Evolutionary conservation across 345 rosid species (phyloP), one percentile per base, ranked within the genome.

Genomic region (Microcos paniculata): DNA sequence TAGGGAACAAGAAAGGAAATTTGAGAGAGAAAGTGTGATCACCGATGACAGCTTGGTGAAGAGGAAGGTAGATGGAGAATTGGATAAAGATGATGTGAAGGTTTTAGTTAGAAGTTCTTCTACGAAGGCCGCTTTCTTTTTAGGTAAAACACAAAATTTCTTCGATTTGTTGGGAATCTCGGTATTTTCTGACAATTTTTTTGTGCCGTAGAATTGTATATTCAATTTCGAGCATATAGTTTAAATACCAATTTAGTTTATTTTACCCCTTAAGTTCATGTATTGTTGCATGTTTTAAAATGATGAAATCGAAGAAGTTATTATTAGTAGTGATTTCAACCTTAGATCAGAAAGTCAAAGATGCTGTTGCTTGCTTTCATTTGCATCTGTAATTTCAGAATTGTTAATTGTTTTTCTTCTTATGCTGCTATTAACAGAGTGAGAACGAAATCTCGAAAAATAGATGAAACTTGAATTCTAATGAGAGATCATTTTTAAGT

Each of bases 41-140:
- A 21, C 23, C 26, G 83, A 46, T 73, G 77, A 80, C 57, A 72
- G 38, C 77, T 80, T 80, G 78, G 72, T 49, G 71, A 71, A 65
- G 76, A 62, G 51, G 55, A 83, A 48, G 58, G 83, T 70, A 63
- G 80, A 53, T 72, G 81, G 70, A 68, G 83, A 70, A 48, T 33
- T 76, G 31, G 75, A 76, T 72, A 77, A 62, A 42, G 80, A 77
- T 66, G 78, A 58, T 8, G 58, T 58, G 6, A 73, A 77, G 68
- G 78, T 72, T 77, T 70, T 85, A 73, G 77, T 49, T 42, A 84
- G 70, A 70, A 83, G 86, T 71, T 77, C 87, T 79, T 87, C 94
- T n/a, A 48, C 83, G 30, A 85, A 77, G 33, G 76, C 80, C 62
- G 28, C 77, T 70, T 73, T 77, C 67, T 57, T 76, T 76, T 63